Evolutionary conservation across 345 rosid genomes (phyloP).

Genomic region (Corchorus olitorius): DNA sequence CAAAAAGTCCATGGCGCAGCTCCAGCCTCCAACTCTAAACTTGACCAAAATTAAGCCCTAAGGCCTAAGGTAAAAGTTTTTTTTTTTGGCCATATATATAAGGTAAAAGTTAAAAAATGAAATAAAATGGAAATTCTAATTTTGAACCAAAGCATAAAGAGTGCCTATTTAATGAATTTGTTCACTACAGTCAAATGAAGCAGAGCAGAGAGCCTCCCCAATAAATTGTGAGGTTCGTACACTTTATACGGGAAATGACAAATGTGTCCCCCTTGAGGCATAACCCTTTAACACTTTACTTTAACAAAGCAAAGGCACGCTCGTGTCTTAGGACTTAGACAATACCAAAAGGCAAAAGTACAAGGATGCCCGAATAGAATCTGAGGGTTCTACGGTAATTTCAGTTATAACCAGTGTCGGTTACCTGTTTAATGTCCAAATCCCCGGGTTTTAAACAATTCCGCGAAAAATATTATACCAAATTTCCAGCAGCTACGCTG

Average conservation of each 20-base stretch:
- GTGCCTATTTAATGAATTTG: background rate
- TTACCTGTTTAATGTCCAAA: conserved; percentile 25
- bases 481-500: conserved; percentile 14
- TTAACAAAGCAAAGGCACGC: too few species aligned
- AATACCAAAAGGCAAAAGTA: background rate
- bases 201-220: background rate
- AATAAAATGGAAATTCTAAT: too few species aligned
- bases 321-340: background rate
- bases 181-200: background rate
- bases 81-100: too few species aligned
- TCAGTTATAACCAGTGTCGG: conserved; percentile 29
- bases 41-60: too few species aligned
- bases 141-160: background rate
- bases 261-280: background rate
- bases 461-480: conserved; percentile 21
- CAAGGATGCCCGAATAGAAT: background rate
- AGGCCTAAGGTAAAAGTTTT: too few species aligned
- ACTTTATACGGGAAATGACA: background rate
- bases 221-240: background rate
- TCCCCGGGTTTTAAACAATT: conserved; percentile 4
- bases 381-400: conserved; percentile 17
- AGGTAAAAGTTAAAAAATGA: too few species aligned
- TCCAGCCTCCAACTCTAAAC: too few species aligned
- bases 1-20: too few species aligned
- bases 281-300: background rate